Base-by-base conservation (phyloP, 768 basidiomycete species). In the Steccherinum ochraceum region DNA sequence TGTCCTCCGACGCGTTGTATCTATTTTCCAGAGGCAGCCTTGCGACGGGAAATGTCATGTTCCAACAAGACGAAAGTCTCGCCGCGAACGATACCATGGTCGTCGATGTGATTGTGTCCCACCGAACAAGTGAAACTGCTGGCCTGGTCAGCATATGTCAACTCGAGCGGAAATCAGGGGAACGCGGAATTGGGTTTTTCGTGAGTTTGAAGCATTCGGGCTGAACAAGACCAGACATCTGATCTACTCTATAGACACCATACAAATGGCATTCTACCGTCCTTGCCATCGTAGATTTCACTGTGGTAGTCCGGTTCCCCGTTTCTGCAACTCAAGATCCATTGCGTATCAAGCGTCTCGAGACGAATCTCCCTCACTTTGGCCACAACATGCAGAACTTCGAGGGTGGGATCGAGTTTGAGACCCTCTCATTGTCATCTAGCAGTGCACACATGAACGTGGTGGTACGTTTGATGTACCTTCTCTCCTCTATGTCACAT, bases 181-280 rank as follows among this genome's bases (percentile, higher is more conserved):
- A 55, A 35, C 40, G 53, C 18, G 67, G 67, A 12, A 54, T 69
- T 12, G 67, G 66, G 0, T 61, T 69, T 43, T 67, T 64, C 50
- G 65, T 65, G 62, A 57, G 1, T 12, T 46, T 26, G 12, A 18
- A 10, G 12, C 44, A 7, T 18, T 49, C 12, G 13, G 24, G 27
- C 18, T n/a, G 11, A n/a, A 39, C 25, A 42, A 11, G 11, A 19
- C 13, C 35, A 44, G 12, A 54, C 49, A 12, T 42, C 16, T 19
- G 19, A 18, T 46, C n/a, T 5, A 21, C 10, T 5, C 1, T 24
- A 19, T 45, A 75, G 74, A 73, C 72, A 0, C 67, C 68, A 1
- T 35, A 5, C 11, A 49, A 12, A 24, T 57, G 58, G 54, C n/a
- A 25, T 1, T 59, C 18, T 5, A 40, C 12, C 40, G 19, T 12